Percentiles rank a stretch among this genome's conserved stretches.
These are phyloP conservation scores for Mycena rosella DNA, from an alignment of 768 basidiomycete genomes.

Conservation along the genomic window DNA sequence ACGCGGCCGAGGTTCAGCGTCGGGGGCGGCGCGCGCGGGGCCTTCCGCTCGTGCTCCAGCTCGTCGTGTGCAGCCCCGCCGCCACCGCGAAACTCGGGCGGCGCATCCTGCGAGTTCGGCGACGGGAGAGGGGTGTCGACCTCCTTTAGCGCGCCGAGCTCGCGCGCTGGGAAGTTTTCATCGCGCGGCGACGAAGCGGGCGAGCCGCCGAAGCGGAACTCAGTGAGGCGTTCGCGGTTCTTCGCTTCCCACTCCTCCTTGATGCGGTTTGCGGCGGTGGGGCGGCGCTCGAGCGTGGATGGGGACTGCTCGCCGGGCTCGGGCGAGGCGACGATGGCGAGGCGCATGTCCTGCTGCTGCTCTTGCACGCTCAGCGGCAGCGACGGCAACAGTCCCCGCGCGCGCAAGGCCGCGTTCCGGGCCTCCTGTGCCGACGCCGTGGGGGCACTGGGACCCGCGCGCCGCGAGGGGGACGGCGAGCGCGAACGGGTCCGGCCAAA, in stretches of 20 bases:
- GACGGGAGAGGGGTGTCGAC: conserved; percentile 30
- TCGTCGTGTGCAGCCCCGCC: neutral
- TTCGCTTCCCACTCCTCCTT: conserved; percentile 67
- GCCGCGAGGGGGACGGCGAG: conserved; percentile 33
- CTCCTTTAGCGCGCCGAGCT: conserved; percentile 27
- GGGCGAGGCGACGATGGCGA: conserved; percentile 49
- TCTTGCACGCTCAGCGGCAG: conserved; percentile 57
- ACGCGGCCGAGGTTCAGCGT: conserved; percentile 25
- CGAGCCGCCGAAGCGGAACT: conserved; percentile 52
- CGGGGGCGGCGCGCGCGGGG: conserved; percentile 32
- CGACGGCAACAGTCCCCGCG: conserved; percentile 69
- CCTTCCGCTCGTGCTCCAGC: neutral
- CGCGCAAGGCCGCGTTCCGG: conserved; percentile 70
- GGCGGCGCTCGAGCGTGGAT: conserved; percentile 30
- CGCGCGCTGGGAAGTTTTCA: conserved; percentile 21
- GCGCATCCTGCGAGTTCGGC: conserved; percentile 2
- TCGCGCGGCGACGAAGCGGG: conserved; percentile 25
- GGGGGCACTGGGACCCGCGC: conserved; percentile 36
- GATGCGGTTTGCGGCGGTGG: conserved; percentile 64
- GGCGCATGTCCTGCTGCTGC: conserved; percentile 49
- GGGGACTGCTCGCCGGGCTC: conserved; percentile 30
- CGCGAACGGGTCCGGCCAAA: conserved; percentile 41
- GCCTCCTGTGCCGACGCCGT: conserved; percentile 49
- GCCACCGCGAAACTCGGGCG: neutral
- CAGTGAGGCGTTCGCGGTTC: conserved; percentile 51